Evolutionary conservation across 2,329 filamentous ascomycete species (phyloP), one percentile per base, ranked within the genome.

Genomic region (Rutstroemia sp.): DNA sequence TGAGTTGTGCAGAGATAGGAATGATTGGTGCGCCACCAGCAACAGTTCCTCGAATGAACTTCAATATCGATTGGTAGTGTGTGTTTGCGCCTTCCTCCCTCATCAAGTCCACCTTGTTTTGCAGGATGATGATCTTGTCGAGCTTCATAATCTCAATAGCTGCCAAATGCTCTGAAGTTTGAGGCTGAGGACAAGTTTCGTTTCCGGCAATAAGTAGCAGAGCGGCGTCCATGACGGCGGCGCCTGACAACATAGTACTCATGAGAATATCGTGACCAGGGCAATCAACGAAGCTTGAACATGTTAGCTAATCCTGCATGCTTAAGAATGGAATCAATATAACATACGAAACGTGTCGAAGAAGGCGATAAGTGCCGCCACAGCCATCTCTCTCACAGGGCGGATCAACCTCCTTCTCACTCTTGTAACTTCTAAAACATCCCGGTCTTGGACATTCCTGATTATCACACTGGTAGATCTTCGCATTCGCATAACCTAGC

Each of bases 111-210:
- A 99, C 94, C 83, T 99, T 99, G 80, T 99, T 99, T 76, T 99
- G 94, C 58, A 99, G 83, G 70, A 99, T 97, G 73, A 99, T 96
- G 75, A 99, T 96, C 78, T 99, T 95, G 74, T 95, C 91, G 63
- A 99, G 84, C 81, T 99, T 99, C 94, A 99, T 99, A 72, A 99
- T 99, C 75, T 99, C 94, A 71, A 99, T 97, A 64, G 94, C 94
- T 64, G 94, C 94, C 78, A 99, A 81, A 80, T 99, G 94, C 78
- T 99, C 94, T 23, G 92, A 96, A 17, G 94, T 99, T 76, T 99
- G 94, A 51, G 94, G 94, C 75, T 99, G 94, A 37, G 94, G 94
- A 78, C 94, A 97, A 52, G 89, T 86, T 86, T 99, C 94, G 78
- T 99, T 99, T 72, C 94, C 94, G 60, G 94, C 94, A 71, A 99